Conservation (phyloP, 148 eudicot species). For the Arctostaphylos glauca region DNA sequence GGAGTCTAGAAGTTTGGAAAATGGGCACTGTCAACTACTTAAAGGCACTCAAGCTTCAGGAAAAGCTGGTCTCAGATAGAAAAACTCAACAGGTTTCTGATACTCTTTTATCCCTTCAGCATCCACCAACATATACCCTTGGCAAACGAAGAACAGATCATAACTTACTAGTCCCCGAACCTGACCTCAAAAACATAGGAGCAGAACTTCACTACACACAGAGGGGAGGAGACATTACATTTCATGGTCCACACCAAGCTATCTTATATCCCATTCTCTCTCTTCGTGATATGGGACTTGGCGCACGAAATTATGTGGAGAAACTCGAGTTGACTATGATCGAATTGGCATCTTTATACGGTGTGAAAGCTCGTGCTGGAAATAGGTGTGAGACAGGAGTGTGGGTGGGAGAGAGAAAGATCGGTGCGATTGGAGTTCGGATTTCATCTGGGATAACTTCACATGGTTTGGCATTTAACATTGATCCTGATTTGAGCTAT, state of each 20-base stretch:
- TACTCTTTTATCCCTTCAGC: slow-evolving; percentile 73
- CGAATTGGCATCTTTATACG: slow-evolving; percentile 68
- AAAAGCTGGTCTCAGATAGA: slow-evolving; percentile 62
- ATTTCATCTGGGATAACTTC: slow-evolving; percentile 81
- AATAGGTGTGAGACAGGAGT: slow-evolving; percentile 75
- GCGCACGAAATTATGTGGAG: slow-evolving; percentile 85
- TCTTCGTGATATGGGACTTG: slow-evolving; percentile 71
- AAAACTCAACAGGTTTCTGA: slow-evolving; percentile 52
- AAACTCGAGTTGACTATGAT: slow-evolving; percentile 83
- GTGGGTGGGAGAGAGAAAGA: slow-evolving; percentile 83
- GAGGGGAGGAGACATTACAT: slow-evolving; percentile 90
- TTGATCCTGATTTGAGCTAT: slow-evolving; percentile 71
- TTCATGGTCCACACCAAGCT: slow-evolving; percentile 86
- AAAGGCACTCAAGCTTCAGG: slow-evolving; percentile 79
- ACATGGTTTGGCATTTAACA: slow-evolving; percentile 86
- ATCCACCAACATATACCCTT: slow-evolving; percentile 88
- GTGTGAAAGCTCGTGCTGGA: slow-evolving; percentile 62
- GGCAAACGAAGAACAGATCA: slow-evolving; percentile 87
- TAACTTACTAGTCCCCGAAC: slow-evolving; percentile 60
- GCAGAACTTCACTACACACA: slow-evolving; percentile 87
- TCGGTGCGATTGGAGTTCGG: slow-evolving; percentile 89
- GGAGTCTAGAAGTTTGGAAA: slow-evolving; percentile 72
- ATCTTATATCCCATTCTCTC: slow-evolving; percentile 74
- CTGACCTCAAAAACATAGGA: slow-evolving; percentile 63
- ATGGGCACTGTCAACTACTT: slow-evolving; percentile 72